Evolutionary conservation across 306 rosid genomes (phyloP), one percentile per base, ranked within the genome.

Genomic region (Malus sylvestris): DNA sequence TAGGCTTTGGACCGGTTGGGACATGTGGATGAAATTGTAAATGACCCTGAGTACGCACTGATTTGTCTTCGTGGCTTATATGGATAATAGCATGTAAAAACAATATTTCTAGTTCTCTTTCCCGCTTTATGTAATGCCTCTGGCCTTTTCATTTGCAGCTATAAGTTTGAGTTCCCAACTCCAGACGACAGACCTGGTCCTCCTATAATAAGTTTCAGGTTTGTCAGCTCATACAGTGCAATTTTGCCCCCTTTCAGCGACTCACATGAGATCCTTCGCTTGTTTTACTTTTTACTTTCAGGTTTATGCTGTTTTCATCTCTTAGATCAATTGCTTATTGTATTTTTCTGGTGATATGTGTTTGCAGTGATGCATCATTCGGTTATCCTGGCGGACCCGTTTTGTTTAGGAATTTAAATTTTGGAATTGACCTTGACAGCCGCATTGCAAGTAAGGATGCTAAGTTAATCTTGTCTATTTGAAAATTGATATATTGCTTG

Each of bases 121-220:
- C 19, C 32, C 12, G 46, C 11, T 74, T 68, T 53, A 72, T 75
- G 66, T 55, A 77, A 51, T 57, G 46, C 68, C 61, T 67, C 45
- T 81, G 82, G 61, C 70, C 46, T 64, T 76, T 70, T 83, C 71
- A 51, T 72, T 27, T 90, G 83, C 86, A 95, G 99, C 91, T 95
- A 95, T 84, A 95, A 95, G 72, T 95, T 95, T 87, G 99, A 95
- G 85, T 95, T 95, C 87, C 99, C 99, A 71, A 95, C 98, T 78
- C 99, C 99, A 67, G 99, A 95, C 23, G 99, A 95, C 88, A 95
- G 97, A 86, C 99, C 99, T 3, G 99, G 99, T 1, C 81, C 97
- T 81, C 99, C 99, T n/a, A 92, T 95, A 53, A 95, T 95, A 84
- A 95, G 99, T 85, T 95, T 95, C 92, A 95, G 99, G 99, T 95